phyloP scores from a whole-genome alignment of 148 eudicot species.

The Camellia granthamiana region DNA sequence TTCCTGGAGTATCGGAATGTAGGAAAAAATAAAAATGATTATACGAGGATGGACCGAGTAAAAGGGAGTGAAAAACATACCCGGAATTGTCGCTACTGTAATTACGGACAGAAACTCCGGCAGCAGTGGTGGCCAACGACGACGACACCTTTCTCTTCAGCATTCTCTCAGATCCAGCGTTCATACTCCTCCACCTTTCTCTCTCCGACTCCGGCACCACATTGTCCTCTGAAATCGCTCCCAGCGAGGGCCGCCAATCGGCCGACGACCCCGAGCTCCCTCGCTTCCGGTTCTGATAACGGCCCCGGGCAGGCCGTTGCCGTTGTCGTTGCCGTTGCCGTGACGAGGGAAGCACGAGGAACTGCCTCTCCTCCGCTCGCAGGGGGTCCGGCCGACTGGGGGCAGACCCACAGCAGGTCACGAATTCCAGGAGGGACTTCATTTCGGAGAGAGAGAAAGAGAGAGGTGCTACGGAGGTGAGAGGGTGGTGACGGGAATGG shows the following conservation, averaged over 20 bases:
- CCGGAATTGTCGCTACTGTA: no score
- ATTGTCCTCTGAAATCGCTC: conserved; percentile 24
- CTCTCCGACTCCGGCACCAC: conserved; percentile 1
- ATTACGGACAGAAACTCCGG: no score
- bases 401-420: conserved; percentile 27
- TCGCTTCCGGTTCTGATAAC: not conserved
- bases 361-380: conserved; percentile 25
- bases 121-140: no score
- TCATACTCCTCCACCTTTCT: no score
- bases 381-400: not conserved
- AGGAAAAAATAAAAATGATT: no score
- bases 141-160: no score
- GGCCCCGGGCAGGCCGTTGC: not conserved
- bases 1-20: no score
- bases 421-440: conserved; percentile 45
- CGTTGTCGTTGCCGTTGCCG: not conserved
- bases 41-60: no score
- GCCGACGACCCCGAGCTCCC: conserved; percentile 11
- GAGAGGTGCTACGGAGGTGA: no score
- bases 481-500: no score
- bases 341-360: conserved; percentile 22
- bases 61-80: no score
- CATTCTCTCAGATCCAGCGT: no score
- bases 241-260: conserved; percentile 42
- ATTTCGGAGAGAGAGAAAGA: conserved; percentile 14